Evolutionary conservation across 768 basidiomycete genomes (phyloP).

Genomic region (Xerocomellus chrysenteron): DNA sequence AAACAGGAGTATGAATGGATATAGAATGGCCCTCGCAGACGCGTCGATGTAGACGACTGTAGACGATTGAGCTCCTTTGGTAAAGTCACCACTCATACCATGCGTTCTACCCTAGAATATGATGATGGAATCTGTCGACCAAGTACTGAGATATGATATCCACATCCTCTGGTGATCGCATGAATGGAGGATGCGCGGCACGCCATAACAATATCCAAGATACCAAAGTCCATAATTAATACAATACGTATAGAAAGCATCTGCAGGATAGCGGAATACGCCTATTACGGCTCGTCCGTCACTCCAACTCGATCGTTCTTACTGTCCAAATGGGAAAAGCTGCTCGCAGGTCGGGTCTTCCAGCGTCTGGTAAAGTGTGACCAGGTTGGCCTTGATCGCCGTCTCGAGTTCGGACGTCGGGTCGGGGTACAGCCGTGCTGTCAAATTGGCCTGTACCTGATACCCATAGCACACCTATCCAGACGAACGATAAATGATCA

Average conservation of each 20-base stretch:
- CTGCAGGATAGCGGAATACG: too few species aligned
- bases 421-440: slow-evolving; percentile 20
- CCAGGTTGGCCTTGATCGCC: slow-evolving; percentile 24
- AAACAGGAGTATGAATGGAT: neutral
- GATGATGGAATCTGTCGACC: neutral
- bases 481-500: neutral
- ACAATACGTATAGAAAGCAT: too few species aligned
- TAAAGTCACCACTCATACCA: slow-evolving; percentile 10
- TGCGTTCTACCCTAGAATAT: neutral
- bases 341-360: slow-evolving; percentile 12
- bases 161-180: too few species aligned
- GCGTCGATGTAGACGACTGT: neutral
- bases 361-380: slow-evolving; percentile 13
- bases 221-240: too few species aligned
- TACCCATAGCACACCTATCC: slow-evolving; percentile 21
- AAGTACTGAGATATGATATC: too few species aligned
- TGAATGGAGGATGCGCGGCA: too few species aligned
- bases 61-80: neutral
- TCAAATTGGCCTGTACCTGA: slow-evolving; percentile 23
- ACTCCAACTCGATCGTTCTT: neutral
- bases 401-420: slow-evolving; percentile 17
- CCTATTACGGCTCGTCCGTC: too few species aligned
- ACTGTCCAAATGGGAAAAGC: slow-evolving; percentile 19
- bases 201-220: too few species aligned
- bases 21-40: neutral